Conservation (phyloP, 202 grass and related monocot genomes). For the Zoysia matrella region DNA sequence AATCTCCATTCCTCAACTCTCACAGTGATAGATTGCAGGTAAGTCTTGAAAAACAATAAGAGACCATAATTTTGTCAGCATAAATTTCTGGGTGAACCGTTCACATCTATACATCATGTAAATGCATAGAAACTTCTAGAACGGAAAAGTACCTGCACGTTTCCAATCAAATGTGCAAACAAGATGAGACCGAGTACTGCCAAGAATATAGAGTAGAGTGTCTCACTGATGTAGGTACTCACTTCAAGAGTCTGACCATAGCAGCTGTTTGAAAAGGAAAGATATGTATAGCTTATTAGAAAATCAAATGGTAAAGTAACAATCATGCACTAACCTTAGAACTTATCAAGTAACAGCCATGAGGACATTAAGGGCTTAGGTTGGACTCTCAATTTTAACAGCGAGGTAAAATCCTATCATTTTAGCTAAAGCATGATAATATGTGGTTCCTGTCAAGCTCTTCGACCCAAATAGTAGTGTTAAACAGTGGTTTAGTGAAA, state of each 20-base stretch:
- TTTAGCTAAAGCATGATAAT: no score
- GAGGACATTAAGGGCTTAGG: neutral
- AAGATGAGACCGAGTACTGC: no score
- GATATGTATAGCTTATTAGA: conserved; percentile 26
- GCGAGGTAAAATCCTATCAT: no score
- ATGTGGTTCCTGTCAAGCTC: no score
- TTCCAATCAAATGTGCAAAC: no score
- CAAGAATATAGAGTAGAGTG: no score
- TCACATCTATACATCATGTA: neutral
- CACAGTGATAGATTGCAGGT: no score
- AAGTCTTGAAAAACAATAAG: no score
- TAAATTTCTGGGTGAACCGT: neutral
- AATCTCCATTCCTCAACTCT: conserved; percentile 83
- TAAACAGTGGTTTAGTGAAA: neutral
- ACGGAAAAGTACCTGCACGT: conserved; percentile 70
- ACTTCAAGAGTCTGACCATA: conserved; percentile 45
- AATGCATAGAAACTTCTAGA: neutral
- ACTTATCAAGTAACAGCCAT: neutral
- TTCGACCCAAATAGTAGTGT: neutral
- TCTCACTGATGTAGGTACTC: no score
- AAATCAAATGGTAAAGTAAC: conserved; percentile 19
- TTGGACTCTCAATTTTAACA: no score
- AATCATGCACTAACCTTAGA: conserved; percentile 34
- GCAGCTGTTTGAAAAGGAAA: conserved; percentile 59
- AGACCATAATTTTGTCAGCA: conserved; percentile 7